Evolutionary conservation across 345 rosid species (phyloP), one percentile per base, ranked within the genome.

Genomic region (Populus pruinosa): DNA sequence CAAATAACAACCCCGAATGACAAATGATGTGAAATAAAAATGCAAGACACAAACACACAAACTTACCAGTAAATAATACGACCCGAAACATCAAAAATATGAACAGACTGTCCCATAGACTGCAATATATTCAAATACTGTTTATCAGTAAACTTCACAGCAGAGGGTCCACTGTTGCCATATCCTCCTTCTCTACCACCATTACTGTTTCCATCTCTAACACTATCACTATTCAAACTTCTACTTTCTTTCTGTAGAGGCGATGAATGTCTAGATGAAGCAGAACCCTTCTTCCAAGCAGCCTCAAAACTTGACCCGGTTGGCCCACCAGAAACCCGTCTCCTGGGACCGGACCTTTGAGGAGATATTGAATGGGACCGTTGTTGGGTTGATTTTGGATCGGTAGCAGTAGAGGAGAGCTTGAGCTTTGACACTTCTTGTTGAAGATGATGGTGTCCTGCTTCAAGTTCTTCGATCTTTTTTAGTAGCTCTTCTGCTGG

Each of bases 61-160:
- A 76, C 91, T 88, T 75, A 96, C 99, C 98, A 96, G 77, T 93
- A 93, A 73, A 93, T 87, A 12, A 96, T 82, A 33, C 92, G 91
- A 76, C 88, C 89, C 25, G 76, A 71, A 2, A 83, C 83, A 83
- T 91, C 96, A 73, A 86, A 83, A 72, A 94, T 93, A 81, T 96
- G 96, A 83, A 96, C 94, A 62, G 97, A 84, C 76, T 96, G 99
- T 49, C 96, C 97, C 98, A 96, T 88, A 23, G 93, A 89, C 86
- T 96, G 97, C 82, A 96, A 88, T 27, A 96, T 96, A 78, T 91
- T 93, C 86, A 92, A 85, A 86, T 87, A 93, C 78, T 93, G 97
- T 41, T 76, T 87, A 66, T 93, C 89, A 1, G 88, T 84, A 74
- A 93, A 91, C 67, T 89, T 87, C 44, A 88, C 85, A 5, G 87